Evolutionary conservation across 176 grass and related monocot genomes (phyloP), one percentile per base, ranked within the genome.

Genomic region (Cenchrus americanus): DNA sequence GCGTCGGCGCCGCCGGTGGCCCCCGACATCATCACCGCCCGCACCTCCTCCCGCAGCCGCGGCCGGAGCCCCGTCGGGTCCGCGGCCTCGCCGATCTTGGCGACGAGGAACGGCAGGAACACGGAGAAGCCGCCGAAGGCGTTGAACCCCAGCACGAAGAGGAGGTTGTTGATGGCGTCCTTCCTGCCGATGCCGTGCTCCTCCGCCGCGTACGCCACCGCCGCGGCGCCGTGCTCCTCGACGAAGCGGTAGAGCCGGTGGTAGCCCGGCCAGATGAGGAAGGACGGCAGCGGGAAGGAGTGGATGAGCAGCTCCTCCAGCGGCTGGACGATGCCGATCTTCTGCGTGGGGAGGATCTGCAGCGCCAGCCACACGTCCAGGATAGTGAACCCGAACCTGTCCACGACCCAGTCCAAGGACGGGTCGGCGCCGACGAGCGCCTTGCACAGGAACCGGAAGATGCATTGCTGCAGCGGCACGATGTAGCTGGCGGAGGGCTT

Each of bases 121-220:
- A 98, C 80, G 0, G 89, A 91, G 88, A 98, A 98, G 73, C 92
- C 92, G 9, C 90, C 88, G 83, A 94, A 98, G 0, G 95, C 87
- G 75, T 98, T 98, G 90, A 98, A 98, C 0, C 92, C 95, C 0
- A 98, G 90, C 14, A 98, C 88, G 89, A 94, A 98, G 65, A 98
- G 90, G 72, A 94, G 88, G 87, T 98, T 94, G 87, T 94, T 87
- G 66, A 98, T 79, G 52, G 92, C 92, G 60, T 98, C 92, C 0
- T 91, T 84, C 19, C 54, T 66, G 41, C 12, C 2, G 34, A 98
- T 84, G 21, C 82, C 82, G 54, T 90, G 83, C 32, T 88, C 84
- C 14, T 41, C 26, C 2, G 40, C 71, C 1, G 82, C 92, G 58
- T 47, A 7, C n/a, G 62, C 18, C 4, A 98, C 49, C 15, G 90